phyloP scores from a whole-genome alignment of 257 asterid species.

The Mitragyna speciosa region DNA sequence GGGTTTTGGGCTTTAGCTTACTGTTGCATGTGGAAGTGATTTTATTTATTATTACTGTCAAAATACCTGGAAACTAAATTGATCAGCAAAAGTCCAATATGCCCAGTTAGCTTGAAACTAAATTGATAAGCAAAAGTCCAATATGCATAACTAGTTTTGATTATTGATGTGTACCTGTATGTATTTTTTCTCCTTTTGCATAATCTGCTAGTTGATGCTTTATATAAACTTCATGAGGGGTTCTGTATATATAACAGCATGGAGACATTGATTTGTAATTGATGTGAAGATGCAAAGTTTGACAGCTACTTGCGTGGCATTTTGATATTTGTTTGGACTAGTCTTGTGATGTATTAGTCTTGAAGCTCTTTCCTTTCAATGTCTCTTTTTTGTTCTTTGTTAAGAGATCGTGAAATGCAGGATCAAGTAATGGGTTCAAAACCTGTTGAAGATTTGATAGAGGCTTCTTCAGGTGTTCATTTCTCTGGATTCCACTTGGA shows the following conservation, averaged over 20 bases:
- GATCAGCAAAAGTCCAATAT: not conserved
- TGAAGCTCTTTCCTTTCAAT: constrained; percentile 17
- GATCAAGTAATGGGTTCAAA: constrained; percentile 68
- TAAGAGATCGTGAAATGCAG: constrained; percentile 22
- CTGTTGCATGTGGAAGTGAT: not conserved
- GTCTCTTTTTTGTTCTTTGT: constrained; percentile 2
- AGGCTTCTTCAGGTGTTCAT: constrained; percentile 91
- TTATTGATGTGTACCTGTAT: not conserved
- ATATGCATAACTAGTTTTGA: not conserved
- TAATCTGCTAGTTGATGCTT: not conserved
- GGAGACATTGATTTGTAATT: not conserved
- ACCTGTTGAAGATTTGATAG: constrained; percentile 84
- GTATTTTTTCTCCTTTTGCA: no score
- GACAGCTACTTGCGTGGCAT: not conserved
- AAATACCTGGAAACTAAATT: not conserved
- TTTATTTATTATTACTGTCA: not conserved
- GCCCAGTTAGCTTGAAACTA: no score
- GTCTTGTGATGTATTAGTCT: not conserved
- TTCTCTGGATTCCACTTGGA: constrained; percentile 86
- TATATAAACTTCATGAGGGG: not conserved
- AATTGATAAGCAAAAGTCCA: not conserved
- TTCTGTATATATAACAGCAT: not conserved
- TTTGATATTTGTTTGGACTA: not conserved
- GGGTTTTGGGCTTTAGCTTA: not conserved
- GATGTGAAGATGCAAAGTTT: not conserved